These are phyloP conservation scores for Populus hybrid DNA, from an alignment of 441 rosid species.

Conservation along the genomic window DNA sequence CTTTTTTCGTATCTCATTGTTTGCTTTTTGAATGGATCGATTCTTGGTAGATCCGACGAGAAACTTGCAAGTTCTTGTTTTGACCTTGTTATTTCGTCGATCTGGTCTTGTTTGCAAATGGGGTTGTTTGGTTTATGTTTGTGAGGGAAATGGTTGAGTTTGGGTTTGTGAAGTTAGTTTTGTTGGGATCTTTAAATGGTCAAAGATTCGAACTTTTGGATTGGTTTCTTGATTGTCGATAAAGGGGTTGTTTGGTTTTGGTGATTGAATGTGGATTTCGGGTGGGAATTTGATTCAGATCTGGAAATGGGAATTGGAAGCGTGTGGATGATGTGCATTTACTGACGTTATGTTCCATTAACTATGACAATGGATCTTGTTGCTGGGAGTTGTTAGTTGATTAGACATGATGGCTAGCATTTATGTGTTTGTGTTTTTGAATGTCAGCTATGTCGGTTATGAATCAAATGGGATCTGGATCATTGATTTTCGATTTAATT, in stretches of 20 bases:
- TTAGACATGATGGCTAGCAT: neutral
- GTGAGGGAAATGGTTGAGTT: neutral
- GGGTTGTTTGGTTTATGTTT: neutral
- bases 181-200: neutral
- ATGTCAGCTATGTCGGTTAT: neutral
- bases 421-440: neutral
- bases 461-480: neutral
- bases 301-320: conserved; percentile 13
- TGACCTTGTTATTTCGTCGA: neutral
- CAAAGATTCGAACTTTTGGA: neutral
- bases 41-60: neutral
- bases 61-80: neutral
- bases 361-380: neutral
- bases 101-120: neutral
- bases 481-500: neutral
- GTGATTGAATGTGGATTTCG: neutral
- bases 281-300: conserved; percentile 2
- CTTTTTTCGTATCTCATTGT: neutral
- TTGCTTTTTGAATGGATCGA: neutral
- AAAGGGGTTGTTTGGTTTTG: neutral
- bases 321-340: neutral
- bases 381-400: neutral
- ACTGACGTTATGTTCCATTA: neutral
- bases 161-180: neutral
- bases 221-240: neutral